Evolutionary conservation across 345 rosid species (phyloP).

Genomic region (Sisymbrium irio): DNA sequence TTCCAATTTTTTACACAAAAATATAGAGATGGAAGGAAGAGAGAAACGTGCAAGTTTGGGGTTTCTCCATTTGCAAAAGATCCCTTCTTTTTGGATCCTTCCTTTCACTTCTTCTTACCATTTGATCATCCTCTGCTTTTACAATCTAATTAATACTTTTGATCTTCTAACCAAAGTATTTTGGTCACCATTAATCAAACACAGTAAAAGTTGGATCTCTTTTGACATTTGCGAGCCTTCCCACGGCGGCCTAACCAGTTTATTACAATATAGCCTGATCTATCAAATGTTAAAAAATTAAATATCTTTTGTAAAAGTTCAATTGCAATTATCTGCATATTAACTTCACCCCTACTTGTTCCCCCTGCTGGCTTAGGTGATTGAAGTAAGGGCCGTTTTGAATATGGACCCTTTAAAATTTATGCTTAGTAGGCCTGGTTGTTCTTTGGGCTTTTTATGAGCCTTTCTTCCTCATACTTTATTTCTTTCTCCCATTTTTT

Average conservation of each 20-base stretch:
- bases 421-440: constrained; percentile 1
- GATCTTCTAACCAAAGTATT: not conserved
- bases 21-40: constrained; percentile 12
- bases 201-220: constrained; percentile 17
- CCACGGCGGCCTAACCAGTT: constrained; percentile 1
- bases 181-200: constrained; percentile 4
- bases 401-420: not conserved
- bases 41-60: constrained; percentile 34
- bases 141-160: not conserved
- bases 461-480: not conserved
- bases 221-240: constrained; percentile 27
- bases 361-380: constrained; percentile 4
- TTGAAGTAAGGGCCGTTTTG: not conserved
- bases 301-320: not conserved
- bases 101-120: constrained; percentile 15
- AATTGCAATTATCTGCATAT: constrained; percentile 19
- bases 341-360: constrained; percentile 29
- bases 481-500: not conserved
- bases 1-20: not conserved
- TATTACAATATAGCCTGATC: not conserved
- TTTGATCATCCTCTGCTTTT: not conserved
- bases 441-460: not conserved
- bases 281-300: not conserved
- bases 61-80: constrained; percentile 25
- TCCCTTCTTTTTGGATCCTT: not conserved